Evolutionary conservation across 345 rosid species (phyloP), one percentile per base, ranked within the genome.

Genomic region (Sapria himalayana): DNA sequence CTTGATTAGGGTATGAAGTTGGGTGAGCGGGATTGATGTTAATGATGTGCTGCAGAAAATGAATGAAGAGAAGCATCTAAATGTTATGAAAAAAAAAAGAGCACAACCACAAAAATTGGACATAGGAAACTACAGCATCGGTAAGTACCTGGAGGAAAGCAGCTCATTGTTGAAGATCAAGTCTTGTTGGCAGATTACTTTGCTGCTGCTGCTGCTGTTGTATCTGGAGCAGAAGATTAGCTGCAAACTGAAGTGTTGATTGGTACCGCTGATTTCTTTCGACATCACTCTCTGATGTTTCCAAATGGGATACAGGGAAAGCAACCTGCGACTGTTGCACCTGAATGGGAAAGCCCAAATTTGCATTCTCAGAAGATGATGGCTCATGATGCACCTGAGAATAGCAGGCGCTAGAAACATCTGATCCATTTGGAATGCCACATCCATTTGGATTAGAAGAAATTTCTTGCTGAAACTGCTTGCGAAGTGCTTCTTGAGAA

Each of bases 181-280:
- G 43, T 20, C 58, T 58, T n/a, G 23, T 54, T 8, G 45, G 41
- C 16, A 54, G 22, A 25, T 20, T 52, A 27, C 37, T 46, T 43
- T 69, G 71, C 38, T 65, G 70, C 48, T 70, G 72, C 41, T 74
- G 85, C 42, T 67, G 74, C 51, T 78, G 89, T 55, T 89, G 93
- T 61, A 89, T 66, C 61, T 76, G 94, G 17, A 64, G 78, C 54
- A 89, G 98, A 47, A 89, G 91, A 56, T 39, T 76, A 10, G 98
- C 94, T 4, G 98, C 98, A 65, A 89, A 62, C 54, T 82, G 85
- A 39, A 89, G 61, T 0, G 98, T 82, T 46, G 91, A 89, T 49
- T 89, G 94, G 55, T 89, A 89, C 16, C 78, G 62, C 63, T 82
- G 85, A 53, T 79, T 74, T 55, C 78, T 82, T 56, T 78, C 93